Conservation (phyloP, 257 asterid genomes). For the Solanum tarijense region DNA sequence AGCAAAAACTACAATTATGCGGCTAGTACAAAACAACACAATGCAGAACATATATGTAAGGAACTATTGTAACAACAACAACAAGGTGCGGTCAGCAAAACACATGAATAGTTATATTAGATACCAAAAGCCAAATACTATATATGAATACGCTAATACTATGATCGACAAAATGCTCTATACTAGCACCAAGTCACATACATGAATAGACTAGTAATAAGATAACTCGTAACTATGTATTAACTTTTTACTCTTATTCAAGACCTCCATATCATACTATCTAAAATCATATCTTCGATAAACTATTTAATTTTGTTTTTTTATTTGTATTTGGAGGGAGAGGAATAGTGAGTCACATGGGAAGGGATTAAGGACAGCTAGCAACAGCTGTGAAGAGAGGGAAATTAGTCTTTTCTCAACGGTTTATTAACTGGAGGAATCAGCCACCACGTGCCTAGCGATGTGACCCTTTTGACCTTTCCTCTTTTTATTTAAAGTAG, state of each 20-base stretch:
- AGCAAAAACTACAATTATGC: too few species aligned
- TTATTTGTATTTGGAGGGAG: conserved; percentile 18
- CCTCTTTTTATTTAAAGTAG: background rate
- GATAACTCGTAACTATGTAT: too few species aligned
- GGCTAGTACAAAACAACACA: background rate
- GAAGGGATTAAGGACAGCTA: conserved; percentile 48
- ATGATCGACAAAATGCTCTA: too few species aligned
- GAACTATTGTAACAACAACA: too few species aligned
- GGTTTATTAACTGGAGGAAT: conserved; percentile 40
- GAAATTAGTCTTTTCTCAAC: background rate
- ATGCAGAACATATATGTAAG: background rate
- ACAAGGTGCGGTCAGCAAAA: background rate
- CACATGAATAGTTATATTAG: background rate
- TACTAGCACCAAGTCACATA: background rate
- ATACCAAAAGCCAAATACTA: too few species aligned
- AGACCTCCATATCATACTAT: fast-evolving
- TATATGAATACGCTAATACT: background rate
- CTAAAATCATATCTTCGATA: fast-evolving
- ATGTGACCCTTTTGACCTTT: conserved; percentile 27
- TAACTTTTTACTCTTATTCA: too few species aligned
- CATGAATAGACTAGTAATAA: too few species aligned
- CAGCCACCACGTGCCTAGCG: conserved; percentile 65
- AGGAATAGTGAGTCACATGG: conserved; percentile 31
- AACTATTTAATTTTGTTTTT: background rate
- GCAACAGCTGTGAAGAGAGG: conserved; percentile 58